These are phyloP conservation scores for Dioscorea cayenensis DNA, from an alignment of 116 monocot species.

Conservation along the genomic window DNA sequence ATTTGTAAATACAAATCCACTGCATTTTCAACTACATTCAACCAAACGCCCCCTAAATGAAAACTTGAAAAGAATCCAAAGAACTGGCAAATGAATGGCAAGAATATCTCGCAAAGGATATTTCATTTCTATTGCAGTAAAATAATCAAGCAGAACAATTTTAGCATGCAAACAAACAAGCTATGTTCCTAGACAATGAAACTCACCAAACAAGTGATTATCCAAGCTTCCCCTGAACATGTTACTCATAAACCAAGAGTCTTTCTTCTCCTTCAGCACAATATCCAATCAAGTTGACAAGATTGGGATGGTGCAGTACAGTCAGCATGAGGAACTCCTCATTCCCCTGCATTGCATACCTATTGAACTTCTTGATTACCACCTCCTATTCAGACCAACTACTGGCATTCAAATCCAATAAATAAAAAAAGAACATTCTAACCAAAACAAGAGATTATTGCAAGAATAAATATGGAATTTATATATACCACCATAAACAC, in stretches of 20 bases:
- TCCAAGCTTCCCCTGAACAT: constrained; percentile 48
- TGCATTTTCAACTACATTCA: too few species aligned
- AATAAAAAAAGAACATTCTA: background rate
- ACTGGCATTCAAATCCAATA: background rate
- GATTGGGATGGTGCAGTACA: constrained; percentile 30
- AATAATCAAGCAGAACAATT: too few species aligned
- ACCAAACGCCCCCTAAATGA: too few species aligned
- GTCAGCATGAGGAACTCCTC: constrained; percentile 46
- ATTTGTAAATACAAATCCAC: too few species aligned
- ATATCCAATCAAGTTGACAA: constrained; percentile 41
- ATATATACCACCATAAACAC: too few species aligned
- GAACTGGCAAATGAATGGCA: too few species aligned
- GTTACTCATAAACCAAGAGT: constrained; percentile 44
- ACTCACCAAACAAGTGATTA: constrained; percentile 39
- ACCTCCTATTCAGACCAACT: constrained; percentile 14
- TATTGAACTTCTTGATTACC: constrained; percentile 36
- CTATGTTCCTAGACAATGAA: background rate
- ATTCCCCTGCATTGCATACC: constrained; percentile 37
- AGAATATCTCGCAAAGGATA: too few species aligned
- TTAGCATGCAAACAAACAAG: background rate
- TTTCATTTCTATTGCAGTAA: too few species aligned
- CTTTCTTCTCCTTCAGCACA: constrained; percentile 43
- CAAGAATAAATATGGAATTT: constrained; percentile 1
- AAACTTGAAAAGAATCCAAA: too few species aligned
- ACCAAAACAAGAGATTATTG: background rate